Base-by-base conservation (phyloP, 371 early-diverging fungal genomes). In the Catenaria anguillulae region DNA sequence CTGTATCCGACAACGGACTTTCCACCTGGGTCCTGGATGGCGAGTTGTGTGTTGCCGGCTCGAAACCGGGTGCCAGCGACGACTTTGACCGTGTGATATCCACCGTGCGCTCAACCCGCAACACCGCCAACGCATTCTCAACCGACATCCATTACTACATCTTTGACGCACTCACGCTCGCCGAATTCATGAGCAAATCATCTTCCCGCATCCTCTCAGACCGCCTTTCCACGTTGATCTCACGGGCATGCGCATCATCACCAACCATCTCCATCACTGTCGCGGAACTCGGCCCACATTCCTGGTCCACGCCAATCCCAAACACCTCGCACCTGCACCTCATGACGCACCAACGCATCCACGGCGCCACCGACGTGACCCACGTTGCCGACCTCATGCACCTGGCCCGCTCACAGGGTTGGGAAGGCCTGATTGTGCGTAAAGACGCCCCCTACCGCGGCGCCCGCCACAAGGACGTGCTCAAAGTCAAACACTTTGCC, bases 391-490 rank as follows among this genome's bases (percentile, higher is more conserved):
- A 40, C 29, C 60, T 82, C 19, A 34, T 19, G 55, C 29, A 3
- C 45, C 52, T 64, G 35, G 19, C 63, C 59, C n/a, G 54, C 78
- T 31, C 50, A 56, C 33, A 65, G 42, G 79, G 74, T 4, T 82
- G 83, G 83, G 83, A 82, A 61, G 83, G 83, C 0, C 59, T 82
- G 13, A 75, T 82, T 37, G 29, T 82, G 24, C 70, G 81, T n/a
- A 71, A 68, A 61, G 70, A 82, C 66, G 63, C 65, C 1, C 63
- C 65, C 6, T 82, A 81, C 60, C 73, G 77, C 63, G 83, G 83
- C 34, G 78, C 75, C 56, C 66, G 83, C 64, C 76, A 74, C 77
- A 72, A 71, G 8, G 70, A 79, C 60, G 65, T 82, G 63, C 55
- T 79, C 33, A 82, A 82, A 58, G 60, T 82, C 61, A 82, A 82